Conservation (phyloP, 2,329 filamentous ascomycete species). For the Fusarium oxysporum region DNA sequence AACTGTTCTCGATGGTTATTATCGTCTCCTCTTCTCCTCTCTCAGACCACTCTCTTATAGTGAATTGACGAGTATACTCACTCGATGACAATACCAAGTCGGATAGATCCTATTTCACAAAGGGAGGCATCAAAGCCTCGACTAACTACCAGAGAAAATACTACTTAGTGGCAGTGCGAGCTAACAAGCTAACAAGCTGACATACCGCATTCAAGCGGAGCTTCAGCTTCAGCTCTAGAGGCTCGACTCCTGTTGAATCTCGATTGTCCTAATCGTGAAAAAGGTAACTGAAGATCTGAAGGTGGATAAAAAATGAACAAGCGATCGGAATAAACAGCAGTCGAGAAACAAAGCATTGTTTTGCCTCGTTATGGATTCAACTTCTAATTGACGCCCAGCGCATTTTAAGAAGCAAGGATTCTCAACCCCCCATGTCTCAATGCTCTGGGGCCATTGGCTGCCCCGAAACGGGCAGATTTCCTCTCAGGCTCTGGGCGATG, state of each 20-base stretch:
- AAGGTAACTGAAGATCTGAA: not conserved
- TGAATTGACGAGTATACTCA: not conserved
- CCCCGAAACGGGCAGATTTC: not conserved
- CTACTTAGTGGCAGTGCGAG: conserved; percentile 6
- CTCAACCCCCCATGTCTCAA: conserved; percentile 26
- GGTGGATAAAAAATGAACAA: not conserved
- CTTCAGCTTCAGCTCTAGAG: not conserved
- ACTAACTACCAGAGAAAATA: not conserved
- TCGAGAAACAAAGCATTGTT: not conserved
- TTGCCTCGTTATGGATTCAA: not conserved
- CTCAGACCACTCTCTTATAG: not conserved
- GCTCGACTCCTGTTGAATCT: not conserved
- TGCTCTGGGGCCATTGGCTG: conserved; percentile 16
- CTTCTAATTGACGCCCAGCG: not conserved
- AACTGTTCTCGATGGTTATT: not conserved
- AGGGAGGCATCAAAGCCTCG: conserved; percentile 2
- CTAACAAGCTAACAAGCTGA: not conserved
- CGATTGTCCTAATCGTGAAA: not conserved
- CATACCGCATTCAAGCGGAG: not conserved
- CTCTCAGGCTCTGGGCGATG: conserved; percentile 1
- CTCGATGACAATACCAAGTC: not conserved
- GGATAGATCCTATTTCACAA: not conserved
- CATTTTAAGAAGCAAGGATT: conserved; percentile 14
- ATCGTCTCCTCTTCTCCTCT: not conserved
- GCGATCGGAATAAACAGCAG: not conserved